Evolutionary conservation across 23 red algal genomes (phyloP).

Genomic region (Chondrus crispus): DNA sequence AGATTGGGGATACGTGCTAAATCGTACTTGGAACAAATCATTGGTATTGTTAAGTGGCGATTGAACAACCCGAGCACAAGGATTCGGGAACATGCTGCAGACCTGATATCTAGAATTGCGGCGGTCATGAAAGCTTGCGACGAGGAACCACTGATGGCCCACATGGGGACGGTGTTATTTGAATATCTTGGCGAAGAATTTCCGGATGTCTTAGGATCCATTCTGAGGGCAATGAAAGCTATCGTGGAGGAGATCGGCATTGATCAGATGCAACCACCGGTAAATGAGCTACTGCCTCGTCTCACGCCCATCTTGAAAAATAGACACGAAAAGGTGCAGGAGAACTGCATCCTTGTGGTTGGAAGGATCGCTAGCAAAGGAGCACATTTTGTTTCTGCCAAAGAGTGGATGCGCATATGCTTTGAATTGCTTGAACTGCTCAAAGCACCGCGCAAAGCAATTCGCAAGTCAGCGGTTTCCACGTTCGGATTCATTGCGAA

Average conservation of each 20-base stretch:
- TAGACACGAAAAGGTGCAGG: constrained; percentile 89
- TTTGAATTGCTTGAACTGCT: constrained; percentile 92
- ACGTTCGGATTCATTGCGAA: constrained; percentile 91
- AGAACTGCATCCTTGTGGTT: constrained; percentile 92
- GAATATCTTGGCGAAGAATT: constrained; percentile 94
- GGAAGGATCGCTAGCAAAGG: constrained; percentile 80
- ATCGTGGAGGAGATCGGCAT: constrained; percentile 81
- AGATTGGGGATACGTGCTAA: constrained; percentile 58
- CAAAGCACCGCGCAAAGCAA: constrained; percentile 79
- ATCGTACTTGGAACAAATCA: constrained; percentile 78
- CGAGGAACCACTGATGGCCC: constrained; percentile 71
- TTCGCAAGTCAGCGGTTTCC: constrained; percentile 83
- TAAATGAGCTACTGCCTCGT: constrained; percentile 85
- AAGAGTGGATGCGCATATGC: constrained; percentile 94
- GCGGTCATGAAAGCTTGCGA: constrained; percentile 61
- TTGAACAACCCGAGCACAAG: constrained; percentile 74
- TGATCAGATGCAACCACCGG: constrained; percentile 70
- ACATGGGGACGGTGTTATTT: constrained; percentile 83
- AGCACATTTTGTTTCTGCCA: constrained; percentile 61
- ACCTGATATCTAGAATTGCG: constrained; percentile 65
- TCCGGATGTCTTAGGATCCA: constrained; percentile 84
- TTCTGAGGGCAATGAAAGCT: constrained; percentile 79
- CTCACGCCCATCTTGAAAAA: constrained; percentile 92
- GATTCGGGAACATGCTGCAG: constrained; percentile 87
- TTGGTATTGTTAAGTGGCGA: constrained; percentile 78